Evolutionary conservation across 257 asterid species (phyloP).

Genomic region (Nicotiana paniculata): DNA sequence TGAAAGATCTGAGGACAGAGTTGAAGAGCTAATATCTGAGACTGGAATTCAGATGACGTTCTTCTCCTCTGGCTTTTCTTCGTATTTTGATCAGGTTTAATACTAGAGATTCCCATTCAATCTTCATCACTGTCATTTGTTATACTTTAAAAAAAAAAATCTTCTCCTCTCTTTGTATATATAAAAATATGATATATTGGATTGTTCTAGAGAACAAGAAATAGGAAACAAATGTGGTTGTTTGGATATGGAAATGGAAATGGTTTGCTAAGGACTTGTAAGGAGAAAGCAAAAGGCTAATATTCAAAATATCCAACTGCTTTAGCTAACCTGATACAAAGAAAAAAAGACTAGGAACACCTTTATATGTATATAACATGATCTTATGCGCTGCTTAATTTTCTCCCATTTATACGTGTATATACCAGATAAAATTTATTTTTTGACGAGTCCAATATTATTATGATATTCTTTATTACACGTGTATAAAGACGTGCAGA

Average conservation of each 20-base stretch:
- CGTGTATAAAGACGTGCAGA: no score
- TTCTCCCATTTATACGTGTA: no score
- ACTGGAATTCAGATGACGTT: conserved; percentile 31
- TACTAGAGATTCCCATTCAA: conserved; percentile 42
- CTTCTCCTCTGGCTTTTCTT: conserved; percentile 17
- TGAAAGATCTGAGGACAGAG: conserved; percentile 67
- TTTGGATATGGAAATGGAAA: background rate
- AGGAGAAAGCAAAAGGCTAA: conserved; percentile 7
- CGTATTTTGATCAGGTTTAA: conserved; percentile 22
- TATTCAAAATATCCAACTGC: background rate
- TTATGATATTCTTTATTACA: no score
- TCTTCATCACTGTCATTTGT: conserved; percentile 38
- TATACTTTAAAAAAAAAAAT: background rate
- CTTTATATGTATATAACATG: no score
- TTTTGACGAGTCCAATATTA: no score
- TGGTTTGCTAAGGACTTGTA: conserved; percentile 13
- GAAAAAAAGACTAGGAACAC: no score
- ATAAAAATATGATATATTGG: background rate
- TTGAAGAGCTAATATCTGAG: conserved; percentile 53
- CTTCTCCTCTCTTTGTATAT: background rate
- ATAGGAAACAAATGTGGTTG: background rate
- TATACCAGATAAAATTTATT: no score
- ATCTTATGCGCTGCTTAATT: no score
- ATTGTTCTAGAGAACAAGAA: background rate
- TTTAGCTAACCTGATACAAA: no score